phyloP scores from a whole-genome alignment of 208 protist genomes.

The Crithidia thermophila region DNA sequence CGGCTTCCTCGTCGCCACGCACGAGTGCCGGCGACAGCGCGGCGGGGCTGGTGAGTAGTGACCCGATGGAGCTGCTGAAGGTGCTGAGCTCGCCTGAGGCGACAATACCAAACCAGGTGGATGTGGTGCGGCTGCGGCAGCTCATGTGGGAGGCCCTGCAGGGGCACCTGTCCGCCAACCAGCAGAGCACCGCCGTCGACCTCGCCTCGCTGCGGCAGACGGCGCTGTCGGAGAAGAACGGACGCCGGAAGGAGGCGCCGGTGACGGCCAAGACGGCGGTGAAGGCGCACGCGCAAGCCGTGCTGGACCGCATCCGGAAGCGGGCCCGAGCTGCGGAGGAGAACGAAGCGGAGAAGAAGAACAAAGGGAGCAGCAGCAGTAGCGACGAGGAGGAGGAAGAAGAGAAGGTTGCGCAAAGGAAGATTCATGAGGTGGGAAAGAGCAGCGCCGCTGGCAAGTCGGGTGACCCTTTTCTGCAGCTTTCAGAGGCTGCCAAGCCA shows the following conservation, averaged over 20 bases:
- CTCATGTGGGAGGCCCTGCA: constrained; percentile 80
- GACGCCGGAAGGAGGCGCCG: background rate
- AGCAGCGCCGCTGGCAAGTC: too few relatives aligned
- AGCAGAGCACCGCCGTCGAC: constrained; percentile 15
- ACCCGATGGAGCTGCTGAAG: constrained; percentile 41
- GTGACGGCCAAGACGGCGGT: constrained; percentile 13
- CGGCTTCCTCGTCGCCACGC: constrained; percentile 15
- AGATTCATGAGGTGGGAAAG: background rate
- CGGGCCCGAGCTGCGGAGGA: constrained; percentile 12
- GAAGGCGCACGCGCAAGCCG: constrained; percentile 34
- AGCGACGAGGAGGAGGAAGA: background rate
- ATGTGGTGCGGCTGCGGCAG: constrained; percentile 79
- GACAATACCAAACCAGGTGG: constrained; percentile 78
- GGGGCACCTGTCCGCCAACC: constrained; percentile 35
- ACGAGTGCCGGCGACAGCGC: constrained; percentile 20
- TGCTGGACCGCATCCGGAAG: constrained; percentile 27
- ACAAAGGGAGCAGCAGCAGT: background rate
- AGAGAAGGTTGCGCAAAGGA: background rate
- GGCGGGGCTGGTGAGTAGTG: constrained; percentile 6
- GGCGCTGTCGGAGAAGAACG: background rate
- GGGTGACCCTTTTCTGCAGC: too few relatives aligned
- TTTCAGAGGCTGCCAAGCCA: background rate
- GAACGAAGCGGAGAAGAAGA: constrained; percentile 10
- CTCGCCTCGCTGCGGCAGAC: constrained; percentile 4
- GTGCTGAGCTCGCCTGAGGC: constrained; percentile 70